These are phyloP conservation scores for Aspergillus melleus DNA, from an alignment of 2,329 filamentous ascomycete genomes.

Conservation along the genomic window DNA sequence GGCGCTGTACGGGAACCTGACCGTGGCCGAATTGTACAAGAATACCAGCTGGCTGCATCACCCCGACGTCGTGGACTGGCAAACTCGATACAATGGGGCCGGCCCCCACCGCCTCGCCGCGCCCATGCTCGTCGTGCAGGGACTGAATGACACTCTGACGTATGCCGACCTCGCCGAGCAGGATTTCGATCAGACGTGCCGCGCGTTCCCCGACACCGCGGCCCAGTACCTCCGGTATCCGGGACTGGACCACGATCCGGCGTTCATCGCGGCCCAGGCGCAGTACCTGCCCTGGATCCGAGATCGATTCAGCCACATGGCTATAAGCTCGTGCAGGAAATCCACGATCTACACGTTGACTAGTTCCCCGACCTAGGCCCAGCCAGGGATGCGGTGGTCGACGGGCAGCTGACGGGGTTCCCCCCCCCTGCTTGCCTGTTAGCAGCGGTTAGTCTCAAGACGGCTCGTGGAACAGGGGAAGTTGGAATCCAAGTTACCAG, in stretches of 20 bases:
- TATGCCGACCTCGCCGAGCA: neutral
- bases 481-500: neutral
- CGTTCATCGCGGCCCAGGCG: neutral
- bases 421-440: neutral
- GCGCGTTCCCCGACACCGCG: neutral
- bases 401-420: neutral
- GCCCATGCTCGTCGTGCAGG: constrained; percentile 2
- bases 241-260: neutral
- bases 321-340: neutral
- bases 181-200: neutral
- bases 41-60: constrained; percentile 5
- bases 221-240: neutral
- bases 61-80: neutral
- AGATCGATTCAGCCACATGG: neutral
- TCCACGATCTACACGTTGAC: neutral
- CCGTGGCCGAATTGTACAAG: neutral
- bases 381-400: too few relatives aligned
- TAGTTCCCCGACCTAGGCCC: too few relatives aligned
- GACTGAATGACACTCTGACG: neutral
- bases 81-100: neutral
- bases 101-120: neutral
- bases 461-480: neutral
- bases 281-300: neutral
- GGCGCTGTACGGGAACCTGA: neutral
- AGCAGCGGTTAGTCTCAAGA: neutral